Base-by-base conservation (phyloP, 2,329 filamentous ascomycete genomes). In the Alternaria dauci region DNA sequence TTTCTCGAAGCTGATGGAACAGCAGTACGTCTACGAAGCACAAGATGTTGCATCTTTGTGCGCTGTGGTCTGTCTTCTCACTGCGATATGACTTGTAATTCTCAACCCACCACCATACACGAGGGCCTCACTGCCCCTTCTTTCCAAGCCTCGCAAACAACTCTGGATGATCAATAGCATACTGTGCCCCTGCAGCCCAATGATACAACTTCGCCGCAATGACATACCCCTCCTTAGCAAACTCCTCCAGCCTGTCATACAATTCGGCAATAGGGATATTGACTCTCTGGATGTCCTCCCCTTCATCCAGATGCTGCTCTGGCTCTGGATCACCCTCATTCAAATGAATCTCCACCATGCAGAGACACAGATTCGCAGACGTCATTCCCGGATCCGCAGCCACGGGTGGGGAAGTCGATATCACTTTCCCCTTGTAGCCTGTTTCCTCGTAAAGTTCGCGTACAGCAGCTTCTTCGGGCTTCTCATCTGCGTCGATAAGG, bases 391-490 rank as follows among this genome's bases (percentile, higher is more conserved):
- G 71, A 25, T 73, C 71, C 36, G 71, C 71, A 5, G 70, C 62
- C 7, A 72, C 70, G 0, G 67, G 54, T 0, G 70, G 70, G 4
- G 56, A 62, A 4, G 64, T 63, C 11, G 55, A 62, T 4, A 72
- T 46, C 0, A 77, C 69, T 11, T 61, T 68, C 28, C 85, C 88
- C 54, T 87, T 80, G 71, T 88, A 88, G 8, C 87, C 87, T 0
- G 87, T 88, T 74, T 89, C 87, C 74, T 89, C 87, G 68, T 82
- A 86, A 51, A 89, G 76, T 72, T 89, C 87, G 23, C 87, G 79
- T 2, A 88, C 79, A 0, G 87, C 87, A 54, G 84, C 85, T 60
- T 84, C 78, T 70, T 86, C 82, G 1, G 86, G 81, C 6, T 81
- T 83, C 72, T 89, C 87, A 8, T 83, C 82, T 14, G 81, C 81